Conservation (phyloP, 2,329 filamentous ascomycete genomes). For the Penicillium sp. region DNA sequence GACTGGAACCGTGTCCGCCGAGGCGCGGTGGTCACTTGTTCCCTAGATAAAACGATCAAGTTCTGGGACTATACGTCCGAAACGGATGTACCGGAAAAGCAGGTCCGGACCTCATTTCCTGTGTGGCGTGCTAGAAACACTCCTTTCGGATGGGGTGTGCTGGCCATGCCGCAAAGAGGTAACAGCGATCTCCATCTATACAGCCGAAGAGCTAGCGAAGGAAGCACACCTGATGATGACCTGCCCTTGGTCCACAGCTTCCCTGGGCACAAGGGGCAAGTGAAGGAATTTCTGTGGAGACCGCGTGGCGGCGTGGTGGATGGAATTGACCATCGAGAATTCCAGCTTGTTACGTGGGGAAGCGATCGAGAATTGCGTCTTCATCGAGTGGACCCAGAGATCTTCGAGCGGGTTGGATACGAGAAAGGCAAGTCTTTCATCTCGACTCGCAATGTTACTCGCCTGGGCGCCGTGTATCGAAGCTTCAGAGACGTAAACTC, state of each 20-base stretch:
- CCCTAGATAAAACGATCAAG: constrained; percentile 86
- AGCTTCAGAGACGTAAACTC: constrained; percentile 75
- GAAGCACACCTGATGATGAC: constrained; percentile 34
- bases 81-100: constrained; percentile 65
- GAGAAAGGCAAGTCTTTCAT: constrained; percentile 64
- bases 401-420: constrained; percentile 68
- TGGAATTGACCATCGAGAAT: constrained; percentile 77
- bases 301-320: constrained; percentile 67
- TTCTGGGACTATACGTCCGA: constrained; percentile 78
- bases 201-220: constrained; percentile 56
- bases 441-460: constrained; percentile 67
- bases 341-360: constrained; percentile 91
- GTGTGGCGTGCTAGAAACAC: constrained; percentile 90
- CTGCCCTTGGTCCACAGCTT: constrained; percentile 52
- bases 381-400: constrained; percentile 65
- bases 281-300: constrained; percentile 91
- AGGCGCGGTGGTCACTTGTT: constrained; percentile 77
- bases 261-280: constrained; percentile 59
- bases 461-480: constrained; percentile 80
- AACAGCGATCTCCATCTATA: constrained; percentile 84
- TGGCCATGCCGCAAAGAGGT: constrained; percentile 89
- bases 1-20: constrained; percentile 84
- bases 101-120: constrained; percentile 79
- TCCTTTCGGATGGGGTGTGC: constrained; percentile 78
- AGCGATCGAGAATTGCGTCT: constrained; percentile 78